phyloP scores from a whole-genome alignment of 2,329 filamentous ascomycete species.

The Colletotrichum noveboracense region DNA sequence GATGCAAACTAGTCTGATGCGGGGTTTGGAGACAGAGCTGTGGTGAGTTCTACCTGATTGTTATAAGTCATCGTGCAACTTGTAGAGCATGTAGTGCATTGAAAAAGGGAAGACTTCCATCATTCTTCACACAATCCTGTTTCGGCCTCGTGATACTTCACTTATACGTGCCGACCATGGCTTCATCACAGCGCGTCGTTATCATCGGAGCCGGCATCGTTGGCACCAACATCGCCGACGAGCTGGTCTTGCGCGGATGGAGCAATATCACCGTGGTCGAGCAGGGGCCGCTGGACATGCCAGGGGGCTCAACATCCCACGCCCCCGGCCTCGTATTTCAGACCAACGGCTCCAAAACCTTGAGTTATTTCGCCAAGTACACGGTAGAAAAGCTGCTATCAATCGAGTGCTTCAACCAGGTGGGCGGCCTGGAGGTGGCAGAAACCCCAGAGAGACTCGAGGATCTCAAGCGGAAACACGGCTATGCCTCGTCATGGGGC shows the following conservation, averaged over 20 bases:
- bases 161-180: conserved; percentile 29
- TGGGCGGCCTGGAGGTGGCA: conserved; percentile 67
- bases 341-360: conserved; percentile 61
- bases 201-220: conserved; percentile 71
- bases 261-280: conserved; percentile 68
- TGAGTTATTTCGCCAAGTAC: conserved; percentile 65
- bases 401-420: conserved; percentile 66
- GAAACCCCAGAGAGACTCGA: conserved; percentile 63
- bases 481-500: conserved; percentile 66
- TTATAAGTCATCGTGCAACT: neutral
- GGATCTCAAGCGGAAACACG: conserved; percentile 67
- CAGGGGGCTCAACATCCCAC: conserved; percentile 70
- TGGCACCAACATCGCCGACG: conserved; percentile 67
- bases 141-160: neutral
- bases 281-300: conserved; percentile 66
- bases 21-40: conserved; percentile 1
- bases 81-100: neutral
- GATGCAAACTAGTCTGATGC: neutral
- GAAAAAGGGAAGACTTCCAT: neutral
- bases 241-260: conserved; percentile 68
- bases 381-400: conserved; percentile 65
- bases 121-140: neutral
- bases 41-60: neutral
- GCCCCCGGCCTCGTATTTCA: conserved; percentile 70
- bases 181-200: conserved; percentile 50